phyloP scores from a whole-genome alignment of 2,329 filamentous ascomycete genomes.

The Fusarium sarcochroum region DNA sequence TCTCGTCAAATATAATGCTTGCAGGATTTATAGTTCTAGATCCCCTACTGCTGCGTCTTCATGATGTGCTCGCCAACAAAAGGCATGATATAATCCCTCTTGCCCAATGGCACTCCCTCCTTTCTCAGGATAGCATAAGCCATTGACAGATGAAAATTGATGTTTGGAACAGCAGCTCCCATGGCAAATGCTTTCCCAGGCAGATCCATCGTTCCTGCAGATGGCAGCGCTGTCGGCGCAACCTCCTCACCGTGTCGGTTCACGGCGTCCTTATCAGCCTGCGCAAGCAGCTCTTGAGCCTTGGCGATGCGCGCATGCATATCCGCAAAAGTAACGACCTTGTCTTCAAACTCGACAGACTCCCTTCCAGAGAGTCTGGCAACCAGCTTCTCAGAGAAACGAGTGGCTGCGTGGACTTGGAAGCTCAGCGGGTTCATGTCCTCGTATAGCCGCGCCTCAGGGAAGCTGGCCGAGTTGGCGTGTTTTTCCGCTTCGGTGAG shows the following conservation, averaged over 20 bases:
- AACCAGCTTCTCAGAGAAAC: conserved; percentile 46
- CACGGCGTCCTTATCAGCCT: conserved; percentile 52
- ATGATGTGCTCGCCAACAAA: conserved; percentile 45
- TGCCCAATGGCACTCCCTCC: conserved; percentile 72
- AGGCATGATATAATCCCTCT: conserved; percentile 63
- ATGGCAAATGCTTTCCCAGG: conserved; percentile 58
- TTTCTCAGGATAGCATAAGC: conserved; percentile 71
- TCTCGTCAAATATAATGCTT: neutral
- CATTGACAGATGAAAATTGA: conserved; percentile 71
- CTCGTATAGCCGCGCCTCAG: conserved; percentile 50
- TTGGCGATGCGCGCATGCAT: conserved; percentile 51
- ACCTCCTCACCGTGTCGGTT: conserved; percentile 48
- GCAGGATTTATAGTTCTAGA: neutral
- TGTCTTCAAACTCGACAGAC: conserved; percentile 41
- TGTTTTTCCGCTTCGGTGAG: conserved; percentile 52
- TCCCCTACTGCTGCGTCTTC: conserved; percentile 23
- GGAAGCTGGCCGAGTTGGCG: conserved; percentile 47
- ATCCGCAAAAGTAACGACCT: conserved; percentile 50
- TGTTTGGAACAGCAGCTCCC: conserved; percentile 66
- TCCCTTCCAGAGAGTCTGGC: conserved; percentile 50
- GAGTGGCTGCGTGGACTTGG: conserved; percentile 52
- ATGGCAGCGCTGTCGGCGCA: conserved; percentile 41
- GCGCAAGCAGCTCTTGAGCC: conserved; percentile 43
- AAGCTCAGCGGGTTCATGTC: conserved; percentile 57
- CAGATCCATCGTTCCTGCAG: conserved; percentile 38